Conservation (phyloP, 2,329 filamentous ascomycete species). For the Penicillium sp. region DNA sequence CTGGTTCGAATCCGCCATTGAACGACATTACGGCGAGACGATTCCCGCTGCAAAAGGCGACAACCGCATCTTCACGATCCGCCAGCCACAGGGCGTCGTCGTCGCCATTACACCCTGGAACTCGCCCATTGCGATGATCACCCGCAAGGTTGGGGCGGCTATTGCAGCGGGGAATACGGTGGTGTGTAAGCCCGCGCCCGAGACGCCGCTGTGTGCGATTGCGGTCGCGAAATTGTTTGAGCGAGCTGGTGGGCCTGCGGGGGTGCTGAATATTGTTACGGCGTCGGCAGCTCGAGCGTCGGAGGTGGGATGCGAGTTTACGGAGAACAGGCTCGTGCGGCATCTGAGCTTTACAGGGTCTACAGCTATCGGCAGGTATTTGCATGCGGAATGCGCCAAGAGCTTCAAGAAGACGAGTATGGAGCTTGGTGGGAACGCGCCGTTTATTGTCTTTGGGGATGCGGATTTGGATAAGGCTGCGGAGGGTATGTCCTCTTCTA, state of each 20-base stretch:
- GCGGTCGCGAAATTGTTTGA: slow-evolving; percentile 81
- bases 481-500: too few relatives aligned
- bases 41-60: too few relatives aligned
- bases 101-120: slow-evolving; percentile 70
- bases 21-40: too few relatives aligned
- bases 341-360: slow-evolving; percentile 93
- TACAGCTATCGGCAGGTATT: slow-evolving; percentile 66
- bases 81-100: slow-evolving; percentile 67
- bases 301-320: slow-evolving; percentile 62
- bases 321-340: slow-evolving; percentile 64
- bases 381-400: slow-evolving; percentile 83
- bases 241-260: slow-evolving; percentile 82
- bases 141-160: slow-evolving; percentile 54
- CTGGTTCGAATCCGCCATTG: too few relatives aligned
- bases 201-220: slow-evolving; percentile 85
- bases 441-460: slow-evolving; percentile 94
- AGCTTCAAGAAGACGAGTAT: slow-evolving; percentile 83
- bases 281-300: slow-evolving; percentile 77
- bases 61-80: slow-evolving; percentile 59
- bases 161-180: slow-evolving; percentile 89
- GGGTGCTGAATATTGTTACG: slow-evolving; percentile 85
- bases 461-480: slow-evolving; percentile 78
- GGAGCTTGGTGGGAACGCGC: slow-evolving; percentile 89
- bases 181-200: slow-evolving; percentile 82
- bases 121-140: slow-evolving; percentile 57